phyloP scores from a whole-genome alignment of 2,329 filamentous ascomycete genomes.

The Magnaporthiopsis incrustans region DNA sequence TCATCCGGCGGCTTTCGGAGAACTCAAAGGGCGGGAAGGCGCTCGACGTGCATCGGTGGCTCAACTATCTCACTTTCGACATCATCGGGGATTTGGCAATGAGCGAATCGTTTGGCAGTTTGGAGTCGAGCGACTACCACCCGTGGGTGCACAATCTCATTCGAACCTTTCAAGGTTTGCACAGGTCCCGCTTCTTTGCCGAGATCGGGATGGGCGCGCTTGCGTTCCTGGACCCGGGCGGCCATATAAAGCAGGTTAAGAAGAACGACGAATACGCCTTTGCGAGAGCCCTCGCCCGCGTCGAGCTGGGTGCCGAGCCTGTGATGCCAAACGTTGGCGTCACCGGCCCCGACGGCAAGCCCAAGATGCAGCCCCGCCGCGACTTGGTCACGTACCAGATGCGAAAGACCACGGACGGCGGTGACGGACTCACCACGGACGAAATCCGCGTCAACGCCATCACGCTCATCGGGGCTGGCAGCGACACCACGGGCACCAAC shows the following conservation, averaged over 20 bases:
- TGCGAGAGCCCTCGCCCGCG: background rate
- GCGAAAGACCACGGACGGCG: background rate
- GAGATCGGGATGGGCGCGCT: background rate
- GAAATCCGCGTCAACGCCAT: constrained; percentile 19
- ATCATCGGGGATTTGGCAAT: constrained; percentile 8
- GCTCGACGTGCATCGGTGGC: constrained; percentile 17
- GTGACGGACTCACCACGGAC: constrained; percentile 8
- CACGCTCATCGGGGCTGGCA: constrained; percentile 14
- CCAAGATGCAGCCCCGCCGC: background rate
- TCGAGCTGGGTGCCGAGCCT: background rate
- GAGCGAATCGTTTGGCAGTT: constrained; percentile 12
- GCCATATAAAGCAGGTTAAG: too few relatives aligned
- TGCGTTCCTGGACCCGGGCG: background rate
- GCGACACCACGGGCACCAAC: constrained; percentile 19
- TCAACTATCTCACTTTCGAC: constrained; percentile 17
- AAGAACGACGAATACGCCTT: background rate
- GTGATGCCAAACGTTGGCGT: background rate
- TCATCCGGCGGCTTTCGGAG: constrained; percentile 14
- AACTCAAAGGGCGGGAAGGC: constrained; percentile 3
- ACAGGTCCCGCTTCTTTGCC: background rate
- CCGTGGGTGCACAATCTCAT: constrained; percentile 17
- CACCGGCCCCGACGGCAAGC: background rate
- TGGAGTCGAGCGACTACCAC: constrained; percentile 11
- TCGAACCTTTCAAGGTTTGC: constrained; percentile 4
- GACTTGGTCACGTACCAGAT: constrained; percentile 5